These are phyloP conservation scores for Penicillium tannophilum DNA, from an alignment of 495 filamentous ascomycete genomes.

Conservation along the genomic window DNA sequence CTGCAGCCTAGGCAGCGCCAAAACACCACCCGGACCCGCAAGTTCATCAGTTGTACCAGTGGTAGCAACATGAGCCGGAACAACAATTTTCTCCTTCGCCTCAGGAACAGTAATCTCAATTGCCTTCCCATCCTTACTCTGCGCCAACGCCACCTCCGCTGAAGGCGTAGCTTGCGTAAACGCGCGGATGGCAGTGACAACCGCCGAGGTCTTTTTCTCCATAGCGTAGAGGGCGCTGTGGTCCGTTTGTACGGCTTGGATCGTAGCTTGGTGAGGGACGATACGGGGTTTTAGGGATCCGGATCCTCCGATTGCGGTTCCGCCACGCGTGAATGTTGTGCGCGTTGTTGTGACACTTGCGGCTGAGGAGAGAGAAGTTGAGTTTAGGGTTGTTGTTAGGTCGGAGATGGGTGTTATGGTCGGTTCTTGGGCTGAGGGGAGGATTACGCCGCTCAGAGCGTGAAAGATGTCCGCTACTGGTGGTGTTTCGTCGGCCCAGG, in stretches of 20 bases:
- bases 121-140: constrained; percentile 30
- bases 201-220: constrained; percentile 80
- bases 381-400: constrained; percentile 30
- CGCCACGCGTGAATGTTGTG: constrained; percentile 20
- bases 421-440: constrained; percentile 29
- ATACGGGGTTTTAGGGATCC: constrained; percentile 44
- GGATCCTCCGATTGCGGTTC: not conserved
- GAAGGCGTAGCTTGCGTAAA: constrained; percentile 50
- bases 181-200: constrained; percentile 72
- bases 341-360: constrained; percentile 35
- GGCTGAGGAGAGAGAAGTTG: constrained; percentile 31
- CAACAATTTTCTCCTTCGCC: constrained; percentile 38
- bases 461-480: constrained; percentile 78
- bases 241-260: constrained; percentile 65
- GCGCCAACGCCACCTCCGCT: constrained; percentile 52
- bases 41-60: constrained; percentile 46
- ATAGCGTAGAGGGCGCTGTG: constrained; percentile 83
- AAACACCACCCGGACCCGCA: constrained; percentile 48
- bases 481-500: constrained; percentile 73
- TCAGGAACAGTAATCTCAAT: constrained; percentile 37
- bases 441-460: constrained; percentile 55
- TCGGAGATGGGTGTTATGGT: constrained; percentile 29
- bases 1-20: constrained; percentile 78
- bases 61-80: constrained; percentile 55
- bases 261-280: constrained; percentile 78